These are phyloP conservation scores for Penicillium ochrochloron DNA, from an alignment of 495 filamentous ascomycete genomes.

Conservation along the genomic window DNA sequence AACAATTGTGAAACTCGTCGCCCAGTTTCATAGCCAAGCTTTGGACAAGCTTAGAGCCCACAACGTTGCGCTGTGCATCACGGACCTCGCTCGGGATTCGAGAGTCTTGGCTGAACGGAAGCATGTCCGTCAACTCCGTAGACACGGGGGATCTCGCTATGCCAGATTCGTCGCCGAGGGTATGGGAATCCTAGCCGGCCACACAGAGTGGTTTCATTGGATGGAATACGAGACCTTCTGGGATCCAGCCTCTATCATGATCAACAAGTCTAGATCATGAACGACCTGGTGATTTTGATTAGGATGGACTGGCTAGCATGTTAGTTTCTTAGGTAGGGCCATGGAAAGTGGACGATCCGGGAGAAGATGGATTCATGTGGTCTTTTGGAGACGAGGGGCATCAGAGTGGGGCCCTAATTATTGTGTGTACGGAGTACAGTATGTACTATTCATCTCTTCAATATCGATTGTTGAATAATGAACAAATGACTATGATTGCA, in stretches of 20 bases:
- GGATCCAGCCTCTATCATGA: constrained; percentile 15
- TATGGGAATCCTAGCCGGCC: neutral
- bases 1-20: neutral
- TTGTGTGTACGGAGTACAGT: too few relatives aligned
- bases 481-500: neutral
- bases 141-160: neutral
- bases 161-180: neutral
- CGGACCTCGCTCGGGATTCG: neutral
- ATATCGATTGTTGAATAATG: neutral
- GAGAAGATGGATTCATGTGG: constrained; percentile 6
- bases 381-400: neutral
- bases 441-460: neutral
- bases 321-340: neutral
- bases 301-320: constrained; percentile 19
- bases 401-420: constrained; percentile 1
- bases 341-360: constrained; percentile 1
- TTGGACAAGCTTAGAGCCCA: constrained; percentile 7
- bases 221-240: constrained; percentile 46
- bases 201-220: constrained; percentile 8
- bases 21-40: constrained; percentile 11
- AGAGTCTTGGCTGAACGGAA: constrained; percentile 6
- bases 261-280: constrained; percentile 29
- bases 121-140: neutral
- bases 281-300: constrained; percentile 25
- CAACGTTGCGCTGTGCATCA: neutral